These are phyloP conservation scores for Linum tenue DNA, from an alignment of 345 rosid genomes.

Conservation along the genomic window DNA sequence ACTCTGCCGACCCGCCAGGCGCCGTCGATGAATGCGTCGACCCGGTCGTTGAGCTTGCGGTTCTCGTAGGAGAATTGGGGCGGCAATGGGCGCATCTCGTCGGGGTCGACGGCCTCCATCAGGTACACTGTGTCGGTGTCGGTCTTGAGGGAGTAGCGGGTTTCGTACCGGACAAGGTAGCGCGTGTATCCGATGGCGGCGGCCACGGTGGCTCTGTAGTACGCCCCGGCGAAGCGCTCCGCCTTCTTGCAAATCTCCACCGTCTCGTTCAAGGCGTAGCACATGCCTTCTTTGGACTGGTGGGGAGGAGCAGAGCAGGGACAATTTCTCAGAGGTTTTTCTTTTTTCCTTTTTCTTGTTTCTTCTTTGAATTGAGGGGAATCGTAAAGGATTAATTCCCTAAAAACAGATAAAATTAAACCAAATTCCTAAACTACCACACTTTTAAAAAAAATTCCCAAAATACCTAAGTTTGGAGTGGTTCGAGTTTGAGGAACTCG, in stretches of 20 bases:
- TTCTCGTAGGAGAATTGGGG: conserved; percentile 3
- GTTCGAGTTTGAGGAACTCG: too few species aligned
- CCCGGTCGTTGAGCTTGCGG: conserved; percentile 11
- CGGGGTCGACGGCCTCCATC: conserved; percentile 14
- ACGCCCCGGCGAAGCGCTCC: conserved; percentile 9
- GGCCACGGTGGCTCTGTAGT: conserved; percentile 17
- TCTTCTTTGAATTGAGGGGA: too few species aligned
- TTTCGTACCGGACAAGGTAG: conserved; percentile 20
- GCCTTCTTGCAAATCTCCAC: conserved; percentile 25
- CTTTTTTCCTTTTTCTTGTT: too few species aligned
- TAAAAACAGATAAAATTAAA: too few species aligned
- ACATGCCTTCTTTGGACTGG: too few species aligned
- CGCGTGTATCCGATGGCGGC: conserved; percentile 21
- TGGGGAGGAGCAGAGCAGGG: too few species aligned
- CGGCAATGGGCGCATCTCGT: conserved; percentile 22
- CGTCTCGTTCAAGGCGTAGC: not conserved
- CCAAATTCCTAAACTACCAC: too few species aligned
- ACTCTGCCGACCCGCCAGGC: conserved; percentile 24
- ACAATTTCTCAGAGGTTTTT: too few species aligned
- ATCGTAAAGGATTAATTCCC: too few species aligned
- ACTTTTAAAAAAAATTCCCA: too few species aligned
- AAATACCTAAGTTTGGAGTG: too few species aligned
- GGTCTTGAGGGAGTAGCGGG: conserved; percentile 7
- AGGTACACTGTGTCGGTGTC: conserved; percentile 12
- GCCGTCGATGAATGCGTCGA: conserved; percentile 22